Base-by-base conservation (phyloP, 2,329 filamentous ascomycete genomes). In the Alternaria conjuncta region DNA sequence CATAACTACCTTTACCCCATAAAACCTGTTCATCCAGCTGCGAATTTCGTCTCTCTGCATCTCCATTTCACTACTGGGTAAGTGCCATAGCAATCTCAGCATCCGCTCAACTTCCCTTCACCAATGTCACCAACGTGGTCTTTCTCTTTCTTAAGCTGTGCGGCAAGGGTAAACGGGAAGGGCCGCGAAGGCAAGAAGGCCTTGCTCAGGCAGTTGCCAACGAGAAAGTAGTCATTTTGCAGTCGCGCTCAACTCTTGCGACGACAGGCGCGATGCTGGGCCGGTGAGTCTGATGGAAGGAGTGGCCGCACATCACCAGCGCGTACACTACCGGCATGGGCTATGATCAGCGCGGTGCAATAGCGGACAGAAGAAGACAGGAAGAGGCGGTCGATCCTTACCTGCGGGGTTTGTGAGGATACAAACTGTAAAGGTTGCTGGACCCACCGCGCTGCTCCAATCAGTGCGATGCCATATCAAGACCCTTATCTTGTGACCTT, bases 401-500 rank as follows among this genome's bases (percentile, higher is more conserved):
- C 36, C n/a, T 18, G 36, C 36, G 36, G 36, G 9, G 36, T 18
- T 41, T n/a, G 8, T 41, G n/a, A 41, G 36, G 36, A 41, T 41
- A 41, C 36, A 41, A 41, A 41, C 36, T 41, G 36, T 41, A 41
- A 41, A 41, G 36, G 36, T 18, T 41, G 36, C 36, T 41, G 36
- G 36, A 41, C 55, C 55, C 55, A 20, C 55, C 25, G 28, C 21
- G 28, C 28, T 45, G 44, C 44, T 49, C 55, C 54, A 57, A 50
- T 57, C 55, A 57, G 20, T 28, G 28, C 23, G 18, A n/a, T 21
- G 54, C 25, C 44, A 41, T 57, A 57, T 57, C 21, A 26, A 46
- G 41, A 41, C 44, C 45, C 61, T 63, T 63, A 60, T 63, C 61
- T 60, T 60, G 13, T 43, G n/a, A 60, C 57, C 61, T 63, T 63